Evolutionary conservation across 305 asterid species (phyloP).

Genomic region (Fraxinus greggii): DNA sequence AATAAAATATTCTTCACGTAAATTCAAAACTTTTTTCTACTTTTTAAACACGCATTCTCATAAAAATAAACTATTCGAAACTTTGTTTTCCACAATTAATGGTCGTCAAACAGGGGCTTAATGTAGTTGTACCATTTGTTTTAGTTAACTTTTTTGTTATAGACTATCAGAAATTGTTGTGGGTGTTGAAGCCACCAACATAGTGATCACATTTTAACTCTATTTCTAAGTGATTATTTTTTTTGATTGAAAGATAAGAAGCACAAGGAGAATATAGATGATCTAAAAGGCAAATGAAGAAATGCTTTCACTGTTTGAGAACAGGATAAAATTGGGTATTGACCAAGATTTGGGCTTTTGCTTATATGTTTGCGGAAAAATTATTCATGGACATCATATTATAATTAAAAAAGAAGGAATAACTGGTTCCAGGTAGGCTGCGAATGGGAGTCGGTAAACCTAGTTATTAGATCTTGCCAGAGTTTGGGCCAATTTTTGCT

Average conservation of each 20-base stretch:
- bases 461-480: not conserved
- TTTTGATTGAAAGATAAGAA: not conserved
- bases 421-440: not conserved
- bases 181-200: not conserved
- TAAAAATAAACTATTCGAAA: too few relatives aligned
- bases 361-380: not conserved
- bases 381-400: not conserved
- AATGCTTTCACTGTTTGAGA: not conserved
- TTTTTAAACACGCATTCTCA: too few relatives aligned
- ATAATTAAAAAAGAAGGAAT: not conserved
- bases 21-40: too few relatives aligned
- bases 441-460: not conserved
- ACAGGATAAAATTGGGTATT: not conserved
- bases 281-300: not conserved
- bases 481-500: not conserved
- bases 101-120: too few relatives aligned
- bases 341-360: not conserved
- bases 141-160: not conserved
- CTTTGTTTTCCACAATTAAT: too few relatives aligned
- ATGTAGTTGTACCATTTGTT: not conserved
- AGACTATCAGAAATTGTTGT: not conserved
- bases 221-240: not conserved
- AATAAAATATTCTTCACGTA: too few relatives aligned
- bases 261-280: not conserved
- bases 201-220: not conserved